phyloP scores from a whole-genome alignment of 371 early-diverging fungal species.

The Circinella minor region DNA sequence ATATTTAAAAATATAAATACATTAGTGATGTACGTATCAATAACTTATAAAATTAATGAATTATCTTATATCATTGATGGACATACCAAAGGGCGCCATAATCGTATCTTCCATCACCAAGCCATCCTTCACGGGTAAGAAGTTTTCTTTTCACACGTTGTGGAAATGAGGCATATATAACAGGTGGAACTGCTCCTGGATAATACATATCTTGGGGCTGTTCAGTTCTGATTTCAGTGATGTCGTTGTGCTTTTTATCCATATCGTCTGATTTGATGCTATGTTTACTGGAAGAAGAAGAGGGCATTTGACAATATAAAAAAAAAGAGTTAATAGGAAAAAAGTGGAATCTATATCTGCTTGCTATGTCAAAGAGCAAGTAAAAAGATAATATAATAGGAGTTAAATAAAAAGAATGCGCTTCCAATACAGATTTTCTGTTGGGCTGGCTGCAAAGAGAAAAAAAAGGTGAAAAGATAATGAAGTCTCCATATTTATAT shows the following conservation, averaged over 20 bases:
- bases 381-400: neutral
- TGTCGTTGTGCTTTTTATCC: slow-evolving; percentile 12
- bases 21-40: too few species aligned
- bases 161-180: slow-evolving; percentile 6
- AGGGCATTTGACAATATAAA: neutral
- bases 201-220: slow-evolving; percentile 18
- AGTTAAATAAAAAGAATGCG: slow-evolving; percentile 12
- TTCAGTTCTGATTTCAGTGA: slow-evolving; percentile 19
- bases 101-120: slow-evolving; percentile 34
- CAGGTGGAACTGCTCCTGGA: slow-evolving; percentile 15
- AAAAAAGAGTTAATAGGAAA: neutral
- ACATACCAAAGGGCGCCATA: slow-evolving; percentile 37
- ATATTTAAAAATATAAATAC: neutral
- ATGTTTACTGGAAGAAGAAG: slow-evolving; percentile 12
- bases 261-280: slow-evolving; percentile 8
- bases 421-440: slow-evolving; percentile 26
- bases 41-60: too few species aligned
- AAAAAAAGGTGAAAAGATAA: neutral
- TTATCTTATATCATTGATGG: too few species aligned
- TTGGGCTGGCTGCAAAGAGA: slow-evolving; percentile 30
- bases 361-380: slow-evolving; percentile 24
- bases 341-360: neutral
- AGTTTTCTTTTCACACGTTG: slow-evolving; percentile 16
- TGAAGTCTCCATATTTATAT: slow-evolving; percentile 6
- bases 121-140: slow-evolving; percentile 30